phyloP scores from a whole-genome alignment of 2,329 filamentous ascomycete genomes.

The Diplodia scrobiculata region DNA sequence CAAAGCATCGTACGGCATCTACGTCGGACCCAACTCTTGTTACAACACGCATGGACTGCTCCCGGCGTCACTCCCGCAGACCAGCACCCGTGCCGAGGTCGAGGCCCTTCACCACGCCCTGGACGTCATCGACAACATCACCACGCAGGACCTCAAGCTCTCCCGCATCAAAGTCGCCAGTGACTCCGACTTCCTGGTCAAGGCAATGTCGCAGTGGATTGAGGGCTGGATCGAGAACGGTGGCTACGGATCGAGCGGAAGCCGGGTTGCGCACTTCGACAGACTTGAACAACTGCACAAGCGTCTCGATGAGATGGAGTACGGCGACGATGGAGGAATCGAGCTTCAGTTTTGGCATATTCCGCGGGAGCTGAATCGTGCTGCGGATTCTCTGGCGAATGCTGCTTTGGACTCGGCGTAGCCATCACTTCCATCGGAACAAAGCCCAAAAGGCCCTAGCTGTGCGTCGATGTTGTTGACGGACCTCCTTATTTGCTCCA shows the following conservation, averaged over 20 bases:
- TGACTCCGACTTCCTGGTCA: slow-evolving; percentile 43
- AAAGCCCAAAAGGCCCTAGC: too few species aligned
- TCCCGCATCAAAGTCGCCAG: slow-evolving; percentile 33
- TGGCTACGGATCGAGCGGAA: slow-evolving; percentile 36
- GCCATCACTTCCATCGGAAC: too few species aligned
- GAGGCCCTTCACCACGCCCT: slow-evolving; percentile 31
- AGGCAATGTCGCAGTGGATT: slow-evolving; percentile 40
- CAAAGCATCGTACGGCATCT: slow-evolving; percentile 33
- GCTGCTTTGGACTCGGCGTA: too few species aligned
- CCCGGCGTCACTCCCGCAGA: slow-evolving; percentile 16
- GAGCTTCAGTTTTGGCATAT: slow-evolving; percentile 39
- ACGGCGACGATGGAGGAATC: slow-evolving; percentile 28
- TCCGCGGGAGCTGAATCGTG: too few species aligned
- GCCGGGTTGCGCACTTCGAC: slow-evolving; percentile 36
- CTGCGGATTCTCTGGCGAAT: background rate
- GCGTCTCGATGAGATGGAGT: slow-evolving; percentile 32
- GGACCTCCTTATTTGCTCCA: too few species aligned
- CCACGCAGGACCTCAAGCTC: slow-evolving; percentile 15
- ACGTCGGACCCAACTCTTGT: slow-evolving; percentile 31
- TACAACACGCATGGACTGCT: slow-evolving; percentile 25
- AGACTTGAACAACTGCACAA: slow-evolving; percentile 32
- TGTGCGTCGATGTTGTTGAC: too few species aligned
- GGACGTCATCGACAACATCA: slow-evolving; percentile 27
- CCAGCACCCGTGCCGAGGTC: slow-evolving; percentile 33
- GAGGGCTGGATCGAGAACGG: slow-evolving; percentile 36